A percentile compares a stretch with the other conserved stretches of the same genome.
These are phyloP conservation scores for Mucor circinelloides DNA, from an alignment of 371 early-diverging fungal species.

Conservation along the genomic window DNA sequence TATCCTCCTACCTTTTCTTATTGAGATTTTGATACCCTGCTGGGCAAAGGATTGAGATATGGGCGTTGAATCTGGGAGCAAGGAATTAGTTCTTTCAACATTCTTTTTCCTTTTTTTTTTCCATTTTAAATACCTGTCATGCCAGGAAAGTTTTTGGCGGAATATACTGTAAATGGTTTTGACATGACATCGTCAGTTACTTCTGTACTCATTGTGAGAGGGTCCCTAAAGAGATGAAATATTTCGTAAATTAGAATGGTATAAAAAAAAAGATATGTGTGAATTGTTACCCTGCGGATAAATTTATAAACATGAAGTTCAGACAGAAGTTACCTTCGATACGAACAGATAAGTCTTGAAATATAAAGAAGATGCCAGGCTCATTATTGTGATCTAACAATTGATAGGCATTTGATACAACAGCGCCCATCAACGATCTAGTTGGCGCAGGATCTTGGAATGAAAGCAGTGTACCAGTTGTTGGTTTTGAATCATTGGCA, in stretches of 20 bases:
- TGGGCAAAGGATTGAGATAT: conserved; percentile 69
- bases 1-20: conserved; percentile 51
- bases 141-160: conserved; percentile 63
- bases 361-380: conserved; percentile 58
- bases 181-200: conserved; percentile 31
- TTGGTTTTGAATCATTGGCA: conserved; percentile 1
- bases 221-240: conserved; percentile 23
- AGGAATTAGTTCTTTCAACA: neutral
- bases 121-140: conserved; percentile 54
- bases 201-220: conserved; percentile 38
- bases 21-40: conserved; percentile 70
- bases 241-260: neutral
- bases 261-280: neutral
- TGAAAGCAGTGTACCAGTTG: conserved; percentile 15
- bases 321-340: conserved; percentile 48
- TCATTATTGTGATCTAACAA: conserved; percentile 48
- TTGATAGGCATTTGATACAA: conserved; percentile 53
- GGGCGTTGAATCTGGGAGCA: conserved; percentile 54
- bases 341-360: conserved; percentile 64
- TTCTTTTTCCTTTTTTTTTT: neutral
- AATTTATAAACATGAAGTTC: conserved; percentile 44
- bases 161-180: conserved; percentile 48
- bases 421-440: conserved; percentile 60
- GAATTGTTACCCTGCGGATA: conserved; percentile 30
- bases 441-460: conserved; percentile 42